Evolutionary conservation across 371 early-diverging fungal genomes (phyloP).

Genomic region (Smittium mucronatum): DNA sequence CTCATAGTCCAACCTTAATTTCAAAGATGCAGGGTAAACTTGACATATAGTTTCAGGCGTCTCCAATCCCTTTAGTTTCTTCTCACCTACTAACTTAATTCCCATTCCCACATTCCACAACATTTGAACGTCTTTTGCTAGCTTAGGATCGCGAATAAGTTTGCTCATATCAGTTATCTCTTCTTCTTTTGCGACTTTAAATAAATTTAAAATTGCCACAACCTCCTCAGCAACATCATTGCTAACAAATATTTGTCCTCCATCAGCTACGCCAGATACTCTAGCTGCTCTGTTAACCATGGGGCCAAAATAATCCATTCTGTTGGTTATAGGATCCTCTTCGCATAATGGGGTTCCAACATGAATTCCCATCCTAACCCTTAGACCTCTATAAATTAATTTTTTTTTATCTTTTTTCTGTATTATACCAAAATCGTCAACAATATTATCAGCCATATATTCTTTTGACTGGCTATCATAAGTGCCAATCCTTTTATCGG

Average conservation of each 20-base stretch:
- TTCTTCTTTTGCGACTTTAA: constrained; percentile 26
- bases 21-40: constrained; percentile 48
- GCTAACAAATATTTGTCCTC: constrained; percentile 69
- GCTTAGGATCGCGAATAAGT: constrained; percentile 27
- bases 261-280: constrained; percentile 77
- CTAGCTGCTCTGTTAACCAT: constrained; percentile 84
- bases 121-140: constrained; percentile 44
- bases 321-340: constrained; percentile 73
- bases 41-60: constrained; percentile 71
- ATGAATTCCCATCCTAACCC: constrained; percentile 93
- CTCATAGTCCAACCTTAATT: constrained; percentile 35
- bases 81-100: constrained; percentile 62
- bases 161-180: constrained; percentile 29
- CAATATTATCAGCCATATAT: constrained; percentile 15
- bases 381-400: constrained; percentile 72
- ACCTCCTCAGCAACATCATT: constrained; percentile 36
- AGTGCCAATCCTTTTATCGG: constrained; percentile 37
- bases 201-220: constrained; percentile 26
- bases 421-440: constrained; percentile 10
- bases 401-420: constrained; percentile 19
- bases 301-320: constrained; percentile 95
- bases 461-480: constrained; percentile 17
- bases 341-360: constrained; percentile 85
- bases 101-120: constrained; percentile 57
- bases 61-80: constrained; percentile 76